Evolutionary conservation across 2,329 filamentous ascomycete species (phyloP), one percentile per base, ranked within the genome.

Genomic region (Xylariaceae sp.): DNA sequence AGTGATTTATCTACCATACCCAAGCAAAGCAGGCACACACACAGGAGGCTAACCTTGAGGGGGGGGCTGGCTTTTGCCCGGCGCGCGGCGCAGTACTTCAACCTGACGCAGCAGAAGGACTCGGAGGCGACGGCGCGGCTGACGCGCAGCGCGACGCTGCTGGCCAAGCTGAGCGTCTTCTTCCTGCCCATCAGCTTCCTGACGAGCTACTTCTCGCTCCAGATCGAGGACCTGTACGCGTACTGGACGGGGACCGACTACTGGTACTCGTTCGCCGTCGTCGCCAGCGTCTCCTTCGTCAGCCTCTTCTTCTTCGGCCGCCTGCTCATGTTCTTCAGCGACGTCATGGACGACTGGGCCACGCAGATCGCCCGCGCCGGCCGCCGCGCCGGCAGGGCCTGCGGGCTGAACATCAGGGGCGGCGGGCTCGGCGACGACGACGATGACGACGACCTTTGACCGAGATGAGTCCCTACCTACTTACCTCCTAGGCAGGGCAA

Each of bases 111-210:
- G 13, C 76, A 86, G 49, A 85, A 83, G 52, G 80, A 87, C 55
- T 83, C 80, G 0, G 72, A 77, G 43, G 75, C 77, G 4, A 82
- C 85, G 9, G 81, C 84, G 38, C 71, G 78, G 14, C 67, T 88
- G 14, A 86, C 81, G 1, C 67, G 81, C 37, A 78, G 81, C 42
- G 83, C 82, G 3, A 75, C 85, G 4, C 61, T 88, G 5, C 65
- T 88, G 9, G 81, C 80, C 29, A 87, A 88, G 53, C 74, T 82
- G 5, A 83, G 78, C 10, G 82, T 87, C 25, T 64, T 87, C 32
- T 88, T 88, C 59, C 66, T 87, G 35, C 83, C 83, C 1, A 79
- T 87, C 39, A 80, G 72, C 44, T 68, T 87, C 31, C 78, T 87
- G 74, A 85, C 81, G 3, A 75, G 67, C 19, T 88, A 86, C 56